Evolutionary conservation across 2,329 filamentous ascomycete genomes (phyloP), one percentile per base, ranked within the genome.

Genomic region (Monosporascus sp.): DNA sequence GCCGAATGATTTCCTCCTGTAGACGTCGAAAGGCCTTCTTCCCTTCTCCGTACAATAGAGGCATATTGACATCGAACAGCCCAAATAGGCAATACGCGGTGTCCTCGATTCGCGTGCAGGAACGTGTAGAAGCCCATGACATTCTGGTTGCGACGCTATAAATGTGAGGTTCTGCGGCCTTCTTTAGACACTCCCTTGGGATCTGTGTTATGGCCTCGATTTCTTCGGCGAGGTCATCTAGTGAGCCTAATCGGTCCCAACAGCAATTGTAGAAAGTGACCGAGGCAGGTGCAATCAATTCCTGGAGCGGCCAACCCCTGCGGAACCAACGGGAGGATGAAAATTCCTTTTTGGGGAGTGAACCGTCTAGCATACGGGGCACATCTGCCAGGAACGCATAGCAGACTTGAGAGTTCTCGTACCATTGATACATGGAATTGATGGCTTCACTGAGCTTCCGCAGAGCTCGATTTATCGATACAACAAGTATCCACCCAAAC

Each of bases 391-490:
- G 45, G 37, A 49, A 52, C 3, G 49, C 51, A 45, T 47, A 48
- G 20, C 51, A 52, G 11, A 49, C 31, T 11, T 18, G 15, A 3
- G 51, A n/a, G 8, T 48, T 18, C 35, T 37, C 7, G 24, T 52
- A 52, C 51, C 51, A 52, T 17, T 37, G 28, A 20, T 28, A 52
- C 45, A 52, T 52, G 20, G 44, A 52, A 26, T 52, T 52, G 20
- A 52, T 49, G 7, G 45, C 31, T 37, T 52, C 51, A 8, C 17
- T n/a, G 17, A 40, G 28, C 24, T 52, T 52, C 51, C 7, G 35
- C 37, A 5, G 22, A n/a, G 22, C 41, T 35, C 18, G 38, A 5
- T 31, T 48, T 48, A 24, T 52, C 28, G 43, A 52, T 52, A 26
- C 51, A 52, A 18, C 44, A 48, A 8, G 37, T 52, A 43, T 49